phyloP scores from a whole-genome alignment of 1,139 yeast species.

The Eremothecium coryli region DNA sequence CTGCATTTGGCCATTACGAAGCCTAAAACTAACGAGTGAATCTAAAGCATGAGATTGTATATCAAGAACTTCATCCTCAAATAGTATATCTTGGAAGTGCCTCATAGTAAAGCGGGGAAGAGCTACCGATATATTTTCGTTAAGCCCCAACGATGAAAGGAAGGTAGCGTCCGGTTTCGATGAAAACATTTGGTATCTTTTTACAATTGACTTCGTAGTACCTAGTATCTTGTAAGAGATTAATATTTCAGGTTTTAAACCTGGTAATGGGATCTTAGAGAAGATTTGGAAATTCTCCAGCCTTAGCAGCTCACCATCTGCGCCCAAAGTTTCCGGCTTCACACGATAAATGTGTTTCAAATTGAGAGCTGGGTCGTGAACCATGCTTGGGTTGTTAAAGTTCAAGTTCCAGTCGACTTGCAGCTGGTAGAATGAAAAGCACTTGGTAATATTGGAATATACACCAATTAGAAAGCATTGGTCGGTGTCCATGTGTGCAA shows the following conservation, averaged over 20 bases:
- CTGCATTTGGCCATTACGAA: slow-evolving; percentile 22
- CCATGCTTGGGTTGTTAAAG: slow-evolving; percentile 17
- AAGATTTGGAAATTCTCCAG: slow-evolving; percentile 21
- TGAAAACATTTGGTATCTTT: slow-evolving; percentile 15
- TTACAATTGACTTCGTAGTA: slow-evolving; percentile 20
- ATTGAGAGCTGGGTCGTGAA: slow-evolving; percentile 27
- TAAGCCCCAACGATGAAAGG: slow-evolving; percentile 1
- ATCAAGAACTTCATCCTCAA: slow-evolving; percentile 19
- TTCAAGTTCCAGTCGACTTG: slow-evolving; percentile 29
- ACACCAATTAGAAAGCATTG: slow-evolving; percentile 27
- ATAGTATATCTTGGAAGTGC: slow-evolving; percentile 11
- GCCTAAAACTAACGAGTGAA: slow-evolving; percentile 23
- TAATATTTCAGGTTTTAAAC: slow-evolving; percentile 25
- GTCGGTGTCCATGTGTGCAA: slow-evolving; percentile 28
- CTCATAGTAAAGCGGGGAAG: slow-evolving; percentile 3
- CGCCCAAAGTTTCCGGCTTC: slow-evolving; percentile 20
- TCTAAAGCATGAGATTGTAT: slow-evolving; percentile 25
- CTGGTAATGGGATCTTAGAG: slow-evolving; percentile 28
- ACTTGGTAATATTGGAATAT: slow-evolving; percentile 21
- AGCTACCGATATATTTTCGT: neutral
- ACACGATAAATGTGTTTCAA: slow-evolving; percentile 22
- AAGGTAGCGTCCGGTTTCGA: slow-evolving; percentile 6
- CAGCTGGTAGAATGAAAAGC: slow-evolving; percentile 25
- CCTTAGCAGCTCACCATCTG: slow-evolving; percentile 19
- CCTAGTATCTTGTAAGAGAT: slow-evolving; percentile 23